Evolutionary conservation across 2,329 filamentous ascomycete genomes (phyloP).

Genomic region (Tricladium varicosporioides): DNA sequence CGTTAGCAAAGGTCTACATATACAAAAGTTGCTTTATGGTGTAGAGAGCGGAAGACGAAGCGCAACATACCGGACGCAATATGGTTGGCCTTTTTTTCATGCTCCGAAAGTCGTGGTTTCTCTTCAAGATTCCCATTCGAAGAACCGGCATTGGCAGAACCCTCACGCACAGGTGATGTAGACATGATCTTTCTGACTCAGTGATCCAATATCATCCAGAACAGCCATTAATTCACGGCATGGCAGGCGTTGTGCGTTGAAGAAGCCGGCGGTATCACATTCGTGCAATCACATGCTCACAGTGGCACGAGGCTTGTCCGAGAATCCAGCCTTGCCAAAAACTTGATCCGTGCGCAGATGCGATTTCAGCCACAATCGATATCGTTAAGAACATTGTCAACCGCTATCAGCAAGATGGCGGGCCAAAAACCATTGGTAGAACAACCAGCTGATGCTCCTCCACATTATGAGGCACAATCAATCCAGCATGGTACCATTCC

Average conservation of each 20-base stretch:
- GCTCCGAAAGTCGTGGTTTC: slow-evolving; percentile 64
- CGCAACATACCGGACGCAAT: slow-evolving; percentile 53
- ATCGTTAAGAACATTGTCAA: neutral
- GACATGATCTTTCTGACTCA: slow-evolving; percentile 19
- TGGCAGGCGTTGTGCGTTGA: neutral
- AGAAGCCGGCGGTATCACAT: neutral
- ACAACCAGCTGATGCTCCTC: slow-evolving; percentile 19
- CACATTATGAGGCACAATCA: slow-evolving; percentile 26
- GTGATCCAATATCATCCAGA: slow-evolving; percentile 9
- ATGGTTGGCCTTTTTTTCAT: slow-evolving; percentile 73
- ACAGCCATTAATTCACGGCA: neutral
- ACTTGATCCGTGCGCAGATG: neutral
- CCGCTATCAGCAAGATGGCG: slow-evolving; percentile 1
- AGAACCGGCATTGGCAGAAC: slow-evolving; percentile 27
- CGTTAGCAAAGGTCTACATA: slow-evolving; percentile 2
- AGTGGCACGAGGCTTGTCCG: neutral
- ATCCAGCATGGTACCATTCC: slow-evolving; percentile 26
- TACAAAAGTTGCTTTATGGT: neutral
- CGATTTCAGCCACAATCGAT: neutral
- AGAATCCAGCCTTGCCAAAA: neutral
- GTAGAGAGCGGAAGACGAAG: neutral
- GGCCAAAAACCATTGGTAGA: neutral
- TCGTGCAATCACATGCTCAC: slow-evolving; percentile 9
- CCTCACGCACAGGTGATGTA: slow-evolving; percentile 26
- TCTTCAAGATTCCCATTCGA: slow-evolving; percentile 38